Evolutionary conservation across 495 filamentous ascomycete genomes (phyloP).

Genomic region (Penicillium samsonianum): DNA sequence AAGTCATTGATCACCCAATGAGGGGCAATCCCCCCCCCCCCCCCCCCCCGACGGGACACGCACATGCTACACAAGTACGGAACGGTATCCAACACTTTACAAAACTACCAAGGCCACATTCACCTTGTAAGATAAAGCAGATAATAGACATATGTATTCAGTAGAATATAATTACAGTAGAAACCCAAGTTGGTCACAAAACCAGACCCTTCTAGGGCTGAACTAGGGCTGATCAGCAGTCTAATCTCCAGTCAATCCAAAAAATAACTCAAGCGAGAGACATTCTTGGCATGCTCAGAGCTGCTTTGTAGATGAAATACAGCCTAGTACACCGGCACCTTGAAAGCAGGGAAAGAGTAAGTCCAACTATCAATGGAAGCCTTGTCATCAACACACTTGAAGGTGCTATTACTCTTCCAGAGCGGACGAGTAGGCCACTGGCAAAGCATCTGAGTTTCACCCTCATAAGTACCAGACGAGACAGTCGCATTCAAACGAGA

Average conservation of each 20-base stretch:
- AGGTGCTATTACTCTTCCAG: conserved; percentile 33
- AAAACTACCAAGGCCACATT: neutral
- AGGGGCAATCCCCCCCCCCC: too few species aligned
- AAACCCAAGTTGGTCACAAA: neutral
- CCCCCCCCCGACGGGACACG: neutral
- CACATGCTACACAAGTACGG: neutral
- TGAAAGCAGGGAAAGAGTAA: conserved; percentile 33
- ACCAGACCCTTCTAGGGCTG: neutral
- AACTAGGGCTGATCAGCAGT: neutral
- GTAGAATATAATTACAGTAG: neutral
- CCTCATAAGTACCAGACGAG: conserved; percentile 24
- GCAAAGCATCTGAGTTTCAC: conserved; percentile 41
- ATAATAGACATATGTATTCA: neutral
- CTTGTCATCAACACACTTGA: conserved; percentile 45
- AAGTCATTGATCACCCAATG: too few species aligned
- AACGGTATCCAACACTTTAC: too few species aligned
- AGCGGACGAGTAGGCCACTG: conserved; percentile 47
- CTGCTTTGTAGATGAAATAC: neutral
- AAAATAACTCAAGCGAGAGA: conserved; percentile 1
- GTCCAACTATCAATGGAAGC: conserved; percentile 39
- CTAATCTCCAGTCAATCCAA: neutral
- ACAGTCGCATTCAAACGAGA: conserved; percentile 38
- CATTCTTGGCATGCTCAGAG: neutral
- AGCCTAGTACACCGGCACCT: conserved; percentile 26
- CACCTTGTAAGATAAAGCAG: neutral